These are phyloP conservation scores for Metschnikowia henanensis DNA, from an alignment of 805 yeast species.

Conservation along the genomic window DNA sequence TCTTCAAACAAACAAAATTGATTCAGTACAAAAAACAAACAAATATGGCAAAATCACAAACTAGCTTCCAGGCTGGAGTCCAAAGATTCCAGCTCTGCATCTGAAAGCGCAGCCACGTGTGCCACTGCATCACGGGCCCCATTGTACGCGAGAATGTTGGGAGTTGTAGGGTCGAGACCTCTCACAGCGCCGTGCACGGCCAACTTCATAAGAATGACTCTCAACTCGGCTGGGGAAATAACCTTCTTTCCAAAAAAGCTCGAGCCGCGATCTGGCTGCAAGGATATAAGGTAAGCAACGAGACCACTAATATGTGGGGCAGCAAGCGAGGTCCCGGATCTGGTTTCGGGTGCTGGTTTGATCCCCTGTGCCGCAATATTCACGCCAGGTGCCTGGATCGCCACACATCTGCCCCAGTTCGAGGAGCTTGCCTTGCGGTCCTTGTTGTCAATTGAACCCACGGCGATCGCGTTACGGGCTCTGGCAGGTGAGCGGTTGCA, in stretches of 20 bases:
- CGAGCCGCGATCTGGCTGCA: slow-evolving; percentile 19
- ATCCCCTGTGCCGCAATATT: slow-evolving; percentile 60
- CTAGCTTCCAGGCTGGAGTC: not conserved
- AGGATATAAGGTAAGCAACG: slow-evolving; percentile 50
- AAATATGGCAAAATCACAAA: no score
- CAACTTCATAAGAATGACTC: slow-evolving; percentile 39
- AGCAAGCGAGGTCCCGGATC: slow-evolving; percentile 84
- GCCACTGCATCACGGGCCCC: slow-evolving; percentile 20
- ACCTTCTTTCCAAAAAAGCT: slow-evolving; percentile 43
- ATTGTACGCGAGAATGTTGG: slow-evolving; percentile 53
- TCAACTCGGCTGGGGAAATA: slow-evolving; percentile 41
- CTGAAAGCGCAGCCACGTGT: not conserved
- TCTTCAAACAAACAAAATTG: no score
- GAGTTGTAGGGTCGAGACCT: slow-evolving; percentile 51
- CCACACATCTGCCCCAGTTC: slow-evolving; percentile 94
- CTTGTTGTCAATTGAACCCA: slow-evolving; percentile 89
- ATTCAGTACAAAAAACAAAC: no score
- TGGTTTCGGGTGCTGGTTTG: slow-evolving; percentile 13
- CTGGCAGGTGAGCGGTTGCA: slow-evolving; percentile 92
- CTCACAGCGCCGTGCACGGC: slow-evolving; percentile 51
- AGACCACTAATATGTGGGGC: slow-evolving; percentile 74
- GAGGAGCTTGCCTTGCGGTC: slow-evolving; percentile 95
- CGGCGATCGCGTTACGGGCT: slow-evolving; percentile 82
- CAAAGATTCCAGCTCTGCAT: not conserved
- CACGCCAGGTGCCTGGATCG: slow-evolving; percentile 95